Evolutionary conservation across 176 grass and related monocot genomes (phyloP).

Genomic region (Olyra latifolia): DNA sequence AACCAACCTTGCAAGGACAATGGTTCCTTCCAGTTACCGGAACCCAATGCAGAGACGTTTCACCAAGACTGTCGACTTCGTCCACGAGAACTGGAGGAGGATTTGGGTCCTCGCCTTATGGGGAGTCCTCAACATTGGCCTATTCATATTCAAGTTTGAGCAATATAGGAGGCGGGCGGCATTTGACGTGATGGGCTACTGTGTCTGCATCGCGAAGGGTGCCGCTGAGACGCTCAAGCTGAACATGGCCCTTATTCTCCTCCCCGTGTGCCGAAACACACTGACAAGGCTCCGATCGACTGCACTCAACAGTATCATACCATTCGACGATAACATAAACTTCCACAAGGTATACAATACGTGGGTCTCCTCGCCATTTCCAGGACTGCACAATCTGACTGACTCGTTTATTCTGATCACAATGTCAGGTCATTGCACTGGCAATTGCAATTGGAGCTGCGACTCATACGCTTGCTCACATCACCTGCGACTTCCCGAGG

Average conservation of each 20-base stretch:
- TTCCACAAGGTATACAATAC: conserved; percentile 85
- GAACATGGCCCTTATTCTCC: conserved; percentile 95
- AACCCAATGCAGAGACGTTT: conserved; percentile 49
- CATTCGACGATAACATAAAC: conserved; percentile 98
- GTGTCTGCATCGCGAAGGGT: conserved; percentile 87
- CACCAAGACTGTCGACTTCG: conserved; percentile 59
- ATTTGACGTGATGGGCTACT: conserved; percentile 93
- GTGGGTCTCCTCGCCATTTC: background rate
- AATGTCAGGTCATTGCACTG: conserved; percentile 54
- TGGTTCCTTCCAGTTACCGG: conserved; percentile 63
- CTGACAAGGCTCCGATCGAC: conserved; percentile 78
- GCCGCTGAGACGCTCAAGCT: conserved; percentile 89
- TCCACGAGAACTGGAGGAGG: conserved; percentile 96
- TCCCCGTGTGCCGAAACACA: conserved; percentile 90
- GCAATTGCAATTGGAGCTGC: conserved; percentile 62
- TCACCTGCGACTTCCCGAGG: conserved; percentile 86
- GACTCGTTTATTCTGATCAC: background rate
- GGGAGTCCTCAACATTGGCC: conserved; percentile 46
- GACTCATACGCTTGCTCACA: conserved; percentile 66
- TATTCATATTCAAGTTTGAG: conserved; percentile 78
- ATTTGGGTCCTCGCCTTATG: conserved; percentile 87
- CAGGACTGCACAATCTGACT: background rate
- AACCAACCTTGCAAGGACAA: conserved; percentile 67
- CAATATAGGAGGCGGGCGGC: conserved; percentile 64
- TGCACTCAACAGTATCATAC: conserved; percentile 49